These are phyloP conservation scores for Picochlorum costavermella DNA, from an alignment of 139 green algal species.

Conservation along the genomic window DNA sequence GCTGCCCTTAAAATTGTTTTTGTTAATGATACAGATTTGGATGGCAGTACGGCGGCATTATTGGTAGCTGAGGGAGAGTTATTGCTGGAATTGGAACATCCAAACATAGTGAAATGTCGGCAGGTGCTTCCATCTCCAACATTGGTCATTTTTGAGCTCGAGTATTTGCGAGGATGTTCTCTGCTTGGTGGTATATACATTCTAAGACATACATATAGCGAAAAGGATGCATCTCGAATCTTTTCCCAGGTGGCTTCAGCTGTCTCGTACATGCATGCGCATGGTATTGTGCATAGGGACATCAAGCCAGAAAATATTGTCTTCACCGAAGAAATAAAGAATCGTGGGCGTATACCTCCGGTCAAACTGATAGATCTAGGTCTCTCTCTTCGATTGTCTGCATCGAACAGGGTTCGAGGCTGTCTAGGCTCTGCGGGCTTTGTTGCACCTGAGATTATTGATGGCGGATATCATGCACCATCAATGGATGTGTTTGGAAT, in stretches of 20 bases:
- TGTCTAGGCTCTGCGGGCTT: slow-evolving; percentile 42
- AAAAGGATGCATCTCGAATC: slow-evolving; percentile 34
- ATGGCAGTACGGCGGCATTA: background rate
- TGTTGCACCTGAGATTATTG: slow-evolving; percentile 38
- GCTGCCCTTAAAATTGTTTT: slow-evolving; percentile 45
- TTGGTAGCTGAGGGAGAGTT: slow-evolving; percentile 39
- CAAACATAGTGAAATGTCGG: slow-evolving; percentile 59
- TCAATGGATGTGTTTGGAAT: slow-evolving; percentile 45
- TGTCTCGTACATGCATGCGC: slow-evolving; percentile 30
- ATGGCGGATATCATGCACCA: slow-evolving; percentile 21
- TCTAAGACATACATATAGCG: slow-evolving; percentile 35
- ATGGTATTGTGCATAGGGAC: slow-evolving; percentile 40
- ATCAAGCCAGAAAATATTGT: slow-evolving; percentile 55
- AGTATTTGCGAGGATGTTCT: slow-evolving; percentile 38
- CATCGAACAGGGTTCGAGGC: slow-evolving; percentile 9
- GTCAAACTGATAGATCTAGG: slow-evolving; percentile 48
- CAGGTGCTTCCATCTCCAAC: slow-evolving; percentile 29
- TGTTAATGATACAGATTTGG: background rate
- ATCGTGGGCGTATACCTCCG: background rate
- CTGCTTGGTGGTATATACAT: slow-evolving; percentile 34
- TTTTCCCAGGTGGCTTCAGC: slow-evolving; percentile 35
- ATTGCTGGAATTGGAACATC: slow-evolving; percentile 55
- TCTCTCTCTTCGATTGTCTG: slow-evolving; percentile 29
- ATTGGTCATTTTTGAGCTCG: slow-evolving; percentile 40
- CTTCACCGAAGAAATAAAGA: slow-evolving; percentile 16